Base-by-base conservation (phyloP, 371 early-diverging fungal species). In the Zychaea mexicana region DNA sequence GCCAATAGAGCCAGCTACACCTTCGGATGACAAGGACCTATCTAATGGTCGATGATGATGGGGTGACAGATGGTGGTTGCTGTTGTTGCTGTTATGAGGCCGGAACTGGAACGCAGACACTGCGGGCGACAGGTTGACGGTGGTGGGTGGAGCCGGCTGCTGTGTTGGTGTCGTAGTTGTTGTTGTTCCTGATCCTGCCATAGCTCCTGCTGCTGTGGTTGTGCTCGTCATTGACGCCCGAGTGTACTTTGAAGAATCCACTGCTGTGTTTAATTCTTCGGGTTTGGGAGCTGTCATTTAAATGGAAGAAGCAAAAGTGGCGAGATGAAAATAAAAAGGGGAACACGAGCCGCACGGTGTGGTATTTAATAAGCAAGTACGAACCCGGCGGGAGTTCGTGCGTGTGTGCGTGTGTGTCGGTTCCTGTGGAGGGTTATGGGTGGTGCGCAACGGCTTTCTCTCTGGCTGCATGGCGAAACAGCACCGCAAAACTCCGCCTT, bases 71-170 rank as follows among this genome's bases (percentile, higher is more conserved):
- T 65, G 63, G 68, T 52, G 52, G 22, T 12, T 7, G 7, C 3
- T 7, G n/a, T 42, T 7, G 15, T 42, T 1, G 15, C n/a, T 7
- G 15, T 42, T 42, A 42, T 42, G 42, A 15, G 59, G 66, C 57
- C 33, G 61, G 39, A 72, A 73, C 59, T 77, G 77, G 53, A 77
- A 77, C 13, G 72, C 77, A 32, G 77, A 73, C 6, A 73, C 70
- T 15, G 77, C 73, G 17, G 77, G 72, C 3, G 77, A 77, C 31
- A 77, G 57, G 56, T 56, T 27, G 56, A 64, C 52, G 13, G 39
- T 21, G 31, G 53, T 10, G 15, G 42, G 7, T 42, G 42, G 42
- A n/a, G 38, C 38, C 38, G 21, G 26, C 12, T 49, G 49, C 22
- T 24, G 21, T 22, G 13, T 49, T 0, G 10, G n/a, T 49, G 10